Base-by-base conservation (phyloP, 176 grass and related monocot species). In the Puya raimondii region DNA sequence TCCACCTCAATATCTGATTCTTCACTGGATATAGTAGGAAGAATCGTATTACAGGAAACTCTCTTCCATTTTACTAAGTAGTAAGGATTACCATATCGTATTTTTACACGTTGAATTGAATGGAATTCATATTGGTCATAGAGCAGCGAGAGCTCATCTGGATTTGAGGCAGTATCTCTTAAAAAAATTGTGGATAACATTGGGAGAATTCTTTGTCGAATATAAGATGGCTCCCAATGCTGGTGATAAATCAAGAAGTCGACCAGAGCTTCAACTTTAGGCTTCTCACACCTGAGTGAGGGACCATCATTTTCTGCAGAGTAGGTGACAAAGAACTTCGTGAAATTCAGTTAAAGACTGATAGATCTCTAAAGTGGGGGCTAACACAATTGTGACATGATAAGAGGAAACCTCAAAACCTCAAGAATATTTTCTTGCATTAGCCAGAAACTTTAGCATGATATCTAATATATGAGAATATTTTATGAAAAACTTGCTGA, bases 1-100 rank as follows among this genome's bases (percentile, higher is more conserved):
- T 75, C 81, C 15, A 63, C 75, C 2, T 87, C 87, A 7, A 74
- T 52, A 0, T 88, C 68, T 20, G 76, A 13, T 65, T 88, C 72
- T 15, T 88, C 72, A 53, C 13, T 64, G 72, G 73, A 80, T 15
- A 48, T 2, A 42, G 23, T 65, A 48, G 14, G 48, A 16, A 77
- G 69, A 68, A 25, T 59, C 49, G 67, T 68, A 74, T 68, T 77
- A 49, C 11, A 51, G 52, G 70, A 53, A 64, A 49, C 70, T 80
- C 76, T 82, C 80, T 74, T 82, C 94, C 94, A 97, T 76, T 88
- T 92, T 23, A 97, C 81, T 64, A 92, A 70, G 80, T 90, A 97
- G 79, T 77, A 97, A 68, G 81, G 84, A 76, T 88, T 69, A 16
- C 89, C 86, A 71, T 81, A 15, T 57, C 66, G 81, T 79, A 90